A percentile compares a stretch with the other conserved stretches of the same genome.
Conservation (phyloP, 768 basidiomycete genomes). For the Pleurotus ostreatus region DNA sequence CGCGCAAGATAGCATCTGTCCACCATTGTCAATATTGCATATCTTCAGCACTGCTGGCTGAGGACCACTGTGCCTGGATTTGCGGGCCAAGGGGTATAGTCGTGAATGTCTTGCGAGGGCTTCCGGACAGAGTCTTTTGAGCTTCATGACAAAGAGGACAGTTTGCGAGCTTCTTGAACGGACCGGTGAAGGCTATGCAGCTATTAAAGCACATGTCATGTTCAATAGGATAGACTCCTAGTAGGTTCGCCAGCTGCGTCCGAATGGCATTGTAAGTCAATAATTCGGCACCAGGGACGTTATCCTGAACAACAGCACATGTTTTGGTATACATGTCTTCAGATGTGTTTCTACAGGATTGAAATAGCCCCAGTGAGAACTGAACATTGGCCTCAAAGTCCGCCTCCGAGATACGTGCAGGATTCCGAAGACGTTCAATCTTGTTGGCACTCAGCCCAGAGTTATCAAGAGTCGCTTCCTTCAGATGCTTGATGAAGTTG, state of each 20-base stretch:
- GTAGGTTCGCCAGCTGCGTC: slow-evolving; percentile 16
- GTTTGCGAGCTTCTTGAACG: slow-evolving; percentile 16
- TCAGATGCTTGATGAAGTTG: slow-evolving; percentile 11
- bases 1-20: slow-evolving; percentile 9
- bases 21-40: slow-evolving; percentile 19
- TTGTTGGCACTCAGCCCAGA: slow-evolving; percentile 9
- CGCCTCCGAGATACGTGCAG: not conserved
- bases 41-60: slow-evolving; percentile 13
- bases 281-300: not conserved
- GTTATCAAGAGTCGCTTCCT: slow-evolving; percentile 14
- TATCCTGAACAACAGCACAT: not conserved
- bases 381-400: not conserved
- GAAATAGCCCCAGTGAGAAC: not conserved
- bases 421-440: slow-evolving; percentile 12
- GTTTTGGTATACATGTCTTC: not conserved
- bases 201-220: slow-evolving; percentile 36
- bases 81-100: slow-evolving; percentile 35
- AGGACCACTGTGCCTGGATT: slow-evolving; percentile 27
- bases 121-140: slow-evolving; percentile 20
- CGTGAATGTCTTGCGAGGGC: slow-evolving; percentile 21
- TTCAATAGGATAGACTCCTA: slow-evolving; percentile 24
- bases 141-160: slow-evolving; percentile 25
- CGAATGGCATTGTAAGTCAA: slow-evolving; percentile 10
- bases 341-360: not conserved
- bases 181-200: slow-evolving; percentile 35